phyloP scores from a whole-genome alignment of 345 rosid genomes.

The Aquilaria yunnanensis region DNA sequence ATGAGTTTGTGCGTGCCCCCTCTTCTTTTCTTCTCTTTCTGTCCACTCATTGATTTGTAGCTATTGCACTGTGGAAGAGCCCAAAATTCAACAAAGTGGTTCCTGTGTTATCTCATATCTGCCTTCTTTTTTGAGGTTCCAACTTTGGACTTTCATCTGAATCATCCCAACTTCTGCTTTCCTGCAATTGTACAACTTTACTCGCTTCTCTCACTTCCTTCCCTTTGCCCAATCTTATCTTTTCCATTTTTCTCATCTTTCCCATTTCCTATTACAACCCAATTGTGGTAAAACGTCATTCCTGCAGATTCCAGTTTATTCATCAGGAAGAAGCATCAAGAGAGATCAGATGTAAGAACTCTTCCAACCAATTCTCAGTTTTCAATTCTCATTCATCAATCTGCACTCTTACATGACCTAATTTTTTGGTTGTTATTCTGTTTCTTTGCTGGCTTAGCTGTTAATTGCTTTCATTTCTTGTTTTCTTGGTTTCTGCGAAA shows the following conservation, averaged over 20 bases:
- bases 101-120: background rate
- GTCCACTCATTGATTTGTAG: slow-evolving; percentile 12
- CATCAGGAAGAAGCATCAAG: no score
- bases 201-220: background rate
- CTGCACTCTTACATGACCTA: no score
- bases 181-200: slow-evolving; percentile 1
- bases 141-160: slow-evolving; percentile 6
- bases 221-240: slow-evolving; percentile 1
- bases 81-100: slow-evolving; percentile 10
- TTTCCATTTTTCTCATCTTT: slow-evolving; percentile 4
- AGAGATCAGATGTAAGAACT: no score
- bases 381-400: no score
- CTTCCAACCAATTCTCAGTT: no score
- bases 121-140: background rate
- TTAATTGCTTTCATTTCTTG: no score
- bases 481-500: no score
- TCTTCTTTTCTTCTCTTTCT: background rate
- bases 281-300: background rate
- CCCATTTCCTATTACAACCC: background rate
- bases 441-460: no score
- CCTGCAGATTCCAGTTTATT: no score
- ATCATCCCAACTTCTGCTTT: slow-evolving; percentile 6
- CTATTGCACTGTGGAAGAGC: slow-evolving; percentile 7
- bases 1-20: no score
- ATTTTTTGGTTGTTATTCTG: no score